Base-by-base conservation (phyloP, 1,284 basidiomycete species). In the Cutaneotrichosporon arboriforme region DNA sequence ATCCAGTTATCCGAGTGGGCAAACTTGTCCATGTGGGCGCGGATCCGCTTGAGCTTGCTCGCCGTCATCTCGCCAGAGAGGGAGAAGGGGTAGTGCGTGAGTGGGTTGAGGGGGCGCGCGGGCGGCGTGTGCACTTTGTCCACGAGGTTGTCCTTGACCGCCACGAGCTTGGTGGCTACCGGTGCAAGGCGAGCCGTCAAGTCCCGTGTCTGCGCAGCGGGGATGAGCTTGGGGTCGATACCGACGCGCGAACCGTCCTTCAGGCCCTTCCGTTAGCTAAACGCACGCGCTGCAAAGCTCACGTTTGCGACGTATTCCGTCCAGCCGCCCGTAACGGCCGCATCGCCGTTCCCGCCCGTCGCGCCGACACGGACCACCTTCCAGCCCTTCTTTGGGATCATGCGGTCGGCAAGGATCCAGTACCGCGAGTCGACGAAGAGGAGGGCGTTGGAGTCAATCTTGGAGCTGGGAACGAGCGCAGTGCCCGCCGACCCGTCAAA, bases 361-460 rank as follows among this genome's bases (percentile, higher is more conserved):
- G 77, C 69, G 1, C 89, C 90, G 2, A 85, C 83, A 49, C 80
- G 78, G 50, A 90, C 79, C 35, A 93, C 65, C 13, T 78, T 77
- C 91, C 91, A 97, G 60, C 65, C 60, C 34, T 88, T 84, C 17
- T 73, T 60, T 68, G 91, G 87, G 15, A 91, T 74, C 68, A 93
- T 84, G 12, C 83, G 78, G 9, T 80, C 79, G 7, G 91, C 90
- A 74, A 92, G 90, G 1, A 86, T 69, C 85, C 89, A 94, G 72
- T 96, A 96, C 23, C 90, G 81, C 22, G 90, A 88, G 72, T 97
- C 91, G 18, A 85, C 86, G 60, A 93, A 81, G 23, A 96, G 79
- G 4, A 70, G 59, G 0, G 71, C 73, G 34, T 69, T 65, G 13
- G 63, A 61, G 12, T 66, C 60, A 62, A 86, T 86, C 4, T 85